phyloP scores from a whole-genome alignment of 2,329 filamentous ascomycete genomes.

The Aspergillus jensenii region DNA sequence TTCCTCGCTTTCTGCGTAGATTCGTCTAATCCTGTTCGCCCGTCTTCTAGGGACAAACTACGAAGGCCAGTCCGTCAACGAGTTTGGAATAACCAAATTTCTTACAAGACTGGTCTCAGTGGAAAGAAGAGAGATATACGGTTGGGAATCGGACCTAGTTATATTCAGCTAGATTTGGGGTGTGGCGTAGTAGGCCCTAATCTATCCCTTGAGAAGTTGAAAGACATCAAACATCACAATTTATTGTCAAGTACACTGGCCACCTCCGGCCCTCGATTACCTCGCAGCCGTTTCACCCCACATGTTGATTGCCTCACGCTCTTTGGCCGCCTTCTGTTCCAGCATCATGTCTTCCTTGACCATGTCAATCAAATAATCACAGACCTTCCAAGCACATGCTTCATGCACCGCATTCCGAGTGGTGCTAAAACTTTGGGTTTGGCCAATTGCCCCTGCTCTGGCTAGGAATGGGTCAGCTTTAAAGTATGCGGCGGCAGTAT shows the following conservation, averaged over 20 bases:
- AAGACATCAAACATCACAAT: not conserved
- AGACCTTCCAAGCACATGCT: conserved; percentile 25
- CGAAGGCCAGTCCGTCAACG: not conserved
- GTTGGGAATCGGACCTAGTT: not conserved
- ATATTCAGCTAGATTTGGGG: not conserved
- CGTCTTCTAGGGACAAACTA: too few relatives aligned
- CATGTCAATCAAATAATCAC: conserved; percentile 29
- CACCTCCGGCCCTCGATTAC: not conserved
- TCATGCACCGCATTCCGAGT: conserved; percentile 16
- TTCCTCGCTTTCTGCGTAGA: not conserved
- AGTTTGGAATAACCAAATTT: not conserved
- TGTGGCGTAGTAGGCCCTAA: not conserved
- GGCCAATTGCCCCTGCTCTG: conserved; percentile 29
- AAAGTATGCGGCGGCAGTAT: conserved; percentile 24
- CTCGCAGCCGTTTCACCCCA: conserved; percentile 2
- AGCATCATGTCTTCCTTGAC: conserved; percentile 26
- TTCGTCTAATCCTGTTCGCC: not conserved
- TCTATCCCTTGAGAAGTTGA: not conserved
- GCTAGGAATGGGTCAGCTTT: conserved; percentile 27
- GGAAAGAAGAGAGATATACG: not conserved
- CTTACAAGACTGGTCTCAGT: not conserved
- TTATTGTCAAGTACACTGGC: too few relatives aligned
- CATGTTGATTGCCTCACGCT: conserved; percentile 9
- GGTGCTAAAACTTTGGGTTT: conserved; percentile 11
- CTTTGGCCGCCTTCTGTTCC: conserved; percentile 6